These are phyloP conservation scores for Phalaenopsis aphrodite DNA, from an alignment of 106 monocot genomes.

Conservation along the genomic window DNA sequence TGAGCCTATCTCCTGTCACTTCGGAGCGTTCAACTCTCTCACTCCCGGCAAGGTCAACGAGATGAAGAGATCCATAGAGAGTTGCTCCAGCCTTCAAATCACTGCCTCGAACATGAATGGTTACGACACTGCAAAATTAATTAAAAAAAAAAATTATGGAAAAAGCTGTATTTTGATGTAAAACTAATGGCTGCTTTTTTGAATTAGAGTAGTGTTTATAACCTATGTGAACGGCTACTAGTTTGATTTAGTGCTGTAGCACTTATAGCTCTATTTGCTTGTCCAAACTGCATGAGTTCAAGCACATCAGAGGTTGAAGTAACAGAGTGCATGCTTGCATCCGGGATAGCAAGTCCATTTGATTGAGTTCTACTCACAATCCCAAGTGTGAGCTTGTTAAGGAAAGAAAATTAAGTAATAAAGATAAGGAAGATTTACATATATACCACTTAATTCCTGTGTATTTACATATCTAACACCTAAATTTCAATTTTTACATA, in stretches of 20 bases:
- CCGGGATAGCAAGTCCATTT: constrained; percentile 70
- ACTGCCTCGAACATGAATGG: constrained; percentile 53
- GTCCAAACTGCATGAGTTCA: constrained; percentile 59
- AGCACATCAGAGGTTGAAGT: constrained; percentile 58
- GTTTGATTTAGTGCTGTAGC: constrained; percentile 74
- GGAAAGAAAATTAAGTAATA: constrained; percentile 9
- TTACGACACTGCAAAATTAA: constrained; percentile 47
- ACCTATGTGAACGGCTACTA: constrained; percentile 89
- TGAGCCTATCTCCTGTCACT: constrained; percentile 76
- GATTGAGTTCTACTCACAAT: constrained; percentile 42
- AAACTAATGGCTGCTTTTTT: not conserved
- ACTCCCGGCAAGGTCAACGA: constrained; percentile 87
- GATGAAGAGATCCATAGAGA: constrained; percentile 53
- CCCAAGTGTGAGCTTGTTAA: constrained; percentile 55
- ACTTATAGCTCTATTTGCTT: constrained; percentile 46
- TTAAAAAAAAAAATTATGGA: not conserved
- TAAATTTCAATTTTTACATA: no score
- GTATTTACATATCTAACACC: no score
- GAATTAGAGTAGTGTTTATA: constrained; percentile 4
- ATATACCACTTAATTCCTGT: no score
- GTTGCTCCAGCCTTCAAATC: constrained; percentile 45
- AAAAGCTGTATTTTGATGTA: not conserved
- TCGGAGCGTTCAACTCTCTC: constrained; percentile 83
- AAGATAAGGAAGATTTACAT: not conserved
- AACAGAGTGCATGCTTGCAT: constrained; percentile 59